phyloP scores from a whole-genome alignment of 2,329 filamentous ascomycete species.

The Epichloe typhina region DNA sequence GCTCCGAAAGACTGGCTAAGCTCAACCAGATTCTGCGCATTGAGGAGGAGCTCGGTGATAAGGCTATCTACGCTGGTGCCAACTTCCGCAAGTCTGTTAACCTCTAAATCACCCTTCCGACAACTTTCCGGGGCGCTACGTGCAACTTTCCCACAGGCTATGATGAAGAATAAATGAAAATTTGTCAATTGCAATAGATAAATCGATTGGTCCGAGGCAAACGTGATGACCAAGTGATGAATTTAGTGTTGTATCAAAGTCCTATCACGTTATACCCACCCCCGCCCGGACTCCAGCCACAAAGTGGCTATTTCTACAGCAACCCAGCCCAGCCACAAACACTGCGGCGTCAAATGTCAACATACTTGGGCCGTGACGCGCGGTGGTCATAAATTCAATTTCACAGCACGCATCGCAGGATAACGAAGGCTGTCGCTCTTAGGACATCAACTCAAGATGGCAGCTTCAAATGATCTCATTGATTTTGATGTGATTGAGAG shows the following conservation, averaged over 20 bases:
- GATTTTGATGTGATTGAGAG: slow-evolving; percentile 88
- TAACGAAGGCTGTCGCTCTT: slow-evolving; percentile 4
- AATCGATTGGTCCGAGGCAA: neutral
- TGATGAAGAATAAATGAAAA: slow-evolving; percentile 2
- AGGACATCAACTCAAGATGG: slow-evolving; percentile 28
- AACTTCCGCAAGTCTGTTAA: slow-evolving; percentile 88
- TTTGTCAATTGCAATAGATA: neutral
- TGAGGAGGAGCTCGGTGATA: slow-evolving; percentile 92
- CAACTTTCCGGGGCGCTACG: neutral
- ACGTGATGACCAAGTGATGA: neutral
- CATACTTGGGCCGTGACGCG: neutral
- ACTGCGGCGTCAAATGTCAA: slow-evolving; percentile 9
- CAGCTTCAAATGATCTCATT: slow-evolving; percentile 39
- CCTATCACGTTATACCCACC: neutral
- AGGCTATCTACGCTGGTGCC: slow-evolving; percentile 80
- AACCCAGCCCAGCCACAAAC: slow-evolving; percentile 3
- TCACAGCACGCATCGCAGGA: neutral
- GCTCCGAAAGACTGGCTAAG: slow-evolving; percentile 97
- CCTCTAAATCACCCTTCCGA: slow-evolving; percentile 46
- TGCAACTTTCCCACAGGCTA: neutral
- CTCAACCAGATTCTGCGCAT: slow-evolving; percentile 99
- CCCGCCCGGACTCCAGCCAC: neutral
- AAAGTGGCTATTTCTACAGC: slow-evolving; percentile 8
- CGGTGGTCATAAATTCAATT: neutral
- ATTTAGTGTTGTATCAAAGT: neutral